Percentiles rank a stretch among this genome's conserved stretches.
phyloP scores from a whole-genome alignment of 169 alveolate species.

The Eimeria tenella region DNA sequence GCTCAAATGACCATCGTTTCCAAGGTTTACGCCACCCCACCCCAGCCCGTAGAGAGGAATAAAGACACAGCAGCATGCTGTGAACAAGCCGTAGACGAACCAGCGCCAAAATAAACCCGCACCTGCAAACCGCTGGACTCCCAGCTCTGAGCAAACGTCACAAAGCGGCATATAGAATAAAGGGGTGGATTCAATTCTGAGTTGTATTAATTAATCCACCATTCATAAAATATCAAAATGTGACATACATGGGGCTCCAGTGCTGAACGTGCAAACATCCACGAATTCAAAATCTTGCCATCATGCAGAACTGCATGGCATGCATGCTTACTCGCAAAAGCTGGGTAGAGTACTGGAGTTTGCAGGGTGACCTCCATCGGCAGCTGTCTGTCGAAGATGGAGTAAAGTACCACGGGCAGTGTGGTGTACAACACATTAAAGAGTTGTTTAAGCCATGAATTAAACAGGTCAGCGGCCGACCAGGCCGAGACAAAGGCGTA shows the following conservation, averaged over 20 bases:
- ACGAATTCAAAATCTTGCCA: not conserved
- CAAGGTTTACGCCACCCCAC: constrained; percentile 25
- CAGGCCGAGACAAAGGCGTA: constrained; percentile 79
- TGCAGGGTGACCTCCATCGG: constrained; percentile 86
- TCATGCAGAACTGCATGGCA: not conserved
- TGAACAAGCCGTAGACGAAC: constrained; percentile 55
- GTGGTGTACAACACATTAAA: constrained; percentile 87
- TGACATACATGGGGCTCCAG: too few species aligned
- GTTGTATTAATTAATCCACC: too few species aligned
- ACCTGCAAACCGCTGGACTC: constrained; percentile 70
- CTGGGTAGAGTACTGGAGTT: constrained; percentile 86
- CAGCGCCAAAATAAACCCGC: constrained; percentile 70
- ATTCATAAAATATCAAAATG: too few species aligned
- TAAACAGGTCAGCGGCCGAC: constrained; percentile 87
- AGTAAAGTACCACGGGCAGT: constrained; percentile 86
- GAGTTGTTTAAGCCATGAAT: constrained; percentile 88
- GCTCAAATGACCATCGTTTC: constrained; percentile 29
- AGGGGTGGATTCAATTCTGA: not conserved
- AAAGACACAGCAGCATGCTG: constrained; percentile 59
- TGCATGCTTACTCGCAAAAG: constrained; percentile 3
- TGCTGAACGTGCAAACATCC: constrained; percentile 53
- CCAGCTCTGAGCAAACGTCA: constrained; percentile 56
- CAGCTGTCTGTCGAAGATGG: constrained; percentile 87
- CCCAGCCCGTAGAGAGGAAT: constrained; percentile 70
- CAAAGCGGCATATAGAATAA: not conserved